These are phyloP conservation scores for Aureobasidium subglaciale DNA, from an alignment of 2,329 filamentous ascomycete species.

Conservation along the genomic window DNA sequence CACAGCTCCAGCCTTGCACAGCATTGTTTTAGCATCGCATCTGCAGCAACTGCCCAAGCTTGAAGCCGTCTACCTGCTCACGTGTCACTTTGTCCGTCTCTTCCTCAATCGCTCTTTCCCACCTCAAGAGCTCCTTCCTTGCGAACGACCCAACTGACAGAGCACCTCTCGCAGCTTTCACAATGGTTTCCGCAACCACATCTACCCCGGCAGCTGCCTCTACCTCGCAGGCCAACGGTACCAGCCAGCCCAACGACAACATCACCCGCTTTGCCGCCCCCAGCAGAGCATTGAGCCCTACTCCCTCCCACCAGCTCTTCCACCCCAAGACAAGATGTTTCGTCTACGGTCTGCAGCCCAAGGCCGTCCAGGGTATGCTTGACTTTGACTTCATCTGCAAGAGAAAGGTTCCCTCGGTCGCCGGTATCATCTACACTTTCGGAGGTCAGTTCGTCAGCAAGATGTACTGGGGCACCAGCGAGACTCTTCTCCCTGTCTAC, in stretches of 20 bases:
- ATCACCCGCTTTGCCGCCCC: conserved; percentile 93
- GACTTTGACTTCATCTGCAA: conserved; percentile 99
- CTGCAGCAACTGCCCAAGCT: background rate
- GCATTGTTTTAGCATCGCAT: background rate
- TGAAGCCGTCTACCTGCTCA: background rate
- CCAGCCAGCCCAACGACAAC: conserved; percentile 73
- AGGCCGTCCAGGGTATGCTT: conserved; percentile 60
- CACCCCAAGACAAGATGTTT: conserved; percentile 99
- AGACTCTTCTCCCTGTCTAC: conserved; percentile 97
- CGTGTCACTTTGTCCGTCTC: conserved; percentile 7
- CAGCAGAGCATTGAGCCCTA: conserved; percentile 84
- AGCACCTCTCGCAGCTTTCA: conserved; percentile 22
- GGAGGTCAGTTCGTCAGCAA: conserved; percentile 99
- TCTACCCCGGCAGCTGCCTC: conserved; percentile 22
- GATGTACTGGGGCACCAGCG: conserved; percentile 99
- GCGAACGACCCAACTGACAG: background rate
- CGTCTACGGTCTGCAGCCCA: conserved; percentile 97
- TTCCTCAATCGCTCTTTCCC: background rate
- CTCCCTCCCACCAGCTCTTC: conserved; percentile 85
- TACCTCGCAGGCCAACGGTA: conserved; percentile 20
- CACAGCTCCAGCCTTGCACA: conserved; percentile 2
- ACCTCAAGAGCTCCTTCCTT: background rate
- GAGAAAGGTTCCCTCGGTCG: conserved; percentile 89
- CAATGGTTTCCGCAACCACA: conserved; percentile 32
- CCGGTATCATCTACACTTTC: conserved; percentile 99